Base-by-base conservation (phyloP, 208 protist genomes). In the Trypanosoma platydactyli region DNA sequence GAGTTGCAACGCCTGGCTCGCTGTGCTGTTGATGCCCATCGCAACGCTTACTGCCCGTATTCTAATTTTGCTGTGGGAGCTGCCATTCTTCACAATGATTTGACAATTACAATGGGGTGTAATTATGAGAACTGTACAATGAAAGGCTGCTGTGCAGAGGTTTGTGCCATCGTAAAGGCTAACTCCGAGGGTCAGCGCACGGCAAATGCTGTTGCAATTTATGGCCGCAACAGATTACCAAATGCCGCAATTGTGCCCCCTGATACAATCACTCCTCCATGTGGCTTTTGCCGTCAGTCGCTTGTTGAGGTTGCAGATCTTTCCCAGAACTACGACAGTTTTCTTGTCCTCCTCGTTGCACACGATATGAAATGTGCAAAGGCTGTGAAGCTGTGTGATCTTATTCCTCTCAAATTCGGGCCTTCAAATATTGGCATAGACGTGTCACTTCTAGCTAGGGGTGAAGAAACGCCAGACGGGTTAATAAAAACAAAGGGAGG, bases 81-180 rank as follows among this genome's bases (percentile, higher is more conserved):
- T 1, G 83, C 86, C 6, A 77, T 95, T 5, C 74, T 92, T 9
- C 89, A 95, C 62, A 55, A 66, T 1, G 85, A 94, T 44, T 56
- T 44, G n/a, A 71, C 18, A 29, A 60, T 92, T 29, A 95, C 89
- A 5, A 35, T 52, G 13, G 89, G 89, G 12, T 92, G 86, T 67
- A 95, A 95, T 64, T 95, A 92, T 63, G 89, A 95, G 64, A 95
- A 92, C 63, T 92, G 86, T 68, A 86, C 75, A 3, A 66, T 83
- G 38, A 88, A 95, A 59, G 51, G 83, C 3, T 90, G 76, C 65
- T 95, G 89, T 68, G 89, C 89, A 20, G 89, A 95, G 73, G 81
- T 83, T 24, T 92, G 86, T 63, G 89, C 89, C 20, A 92, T 95
- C 64, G 84, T 92, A 48, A 77, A 78, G 44, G 86, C 84, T 0